Base-by-base conservation (phyloP, 2,329 filamentous ascomycete genomes). In the Curvularia spicifera region DNA sequence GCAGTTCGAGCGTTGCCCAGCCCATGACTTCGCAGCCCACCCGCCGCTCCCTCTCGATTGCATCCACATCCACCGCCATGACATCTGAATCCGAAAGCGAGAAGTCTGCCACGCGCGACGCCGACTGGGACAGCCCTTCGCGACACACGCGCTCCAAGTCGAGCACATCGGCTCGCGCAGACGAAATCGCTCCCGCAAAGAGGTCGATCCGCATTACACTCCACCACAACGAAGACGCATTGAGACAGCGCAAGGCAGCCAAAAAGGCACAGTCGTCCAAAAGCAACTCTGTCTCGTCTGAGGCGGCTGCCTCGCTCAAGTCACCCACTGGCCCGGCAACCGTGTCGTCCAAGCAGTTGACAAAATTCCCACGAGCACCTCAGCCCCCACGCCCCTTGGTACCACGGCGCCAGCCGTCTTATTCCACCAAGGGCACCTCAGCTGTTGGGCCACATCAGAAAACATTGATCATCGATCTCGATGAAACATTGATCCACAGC, bases 401-500 rank as follows among this genome's bases (percentile, higher is more conserved):
- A 54, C 95, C 95, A 28, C 87, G 89, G 61, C 89, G 93, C 53
- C 91, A 97, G 71, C 92, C 93, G 20, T 97, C 93, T 0, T 97
- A 97, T 74, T 85, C 91, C 42, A 66, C 68, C 5, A 68, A 71
- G 51, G 74, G 70, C 18, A 57, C 67, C 40, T 74, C 72, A 22
- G 69, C 72, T 40, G 67, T 77, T 52, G 75, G 75, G 2, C 76
- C 76, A 53, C 74, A 78, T 60, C 90, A 95, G 72, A 99, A 99
- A 82, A 99, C 95, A 0, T 80, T 99, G 59, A 93, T 99, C 64
- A 84, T 99, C 51, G 95, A 99, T 76, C 86, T 99, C 18, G 95
- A 99, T 78, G 95, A 99, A 79, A 99, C 95, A 0, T 81, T 99
- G 66, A 99, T 99, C 67, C 95, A 99, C 82, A 97, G 93, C 78